phyloP scores from a whole-genome alignment of 225 moss, liverwort and hornwort genomes.

The Takakia lepidozioides region DNA sequence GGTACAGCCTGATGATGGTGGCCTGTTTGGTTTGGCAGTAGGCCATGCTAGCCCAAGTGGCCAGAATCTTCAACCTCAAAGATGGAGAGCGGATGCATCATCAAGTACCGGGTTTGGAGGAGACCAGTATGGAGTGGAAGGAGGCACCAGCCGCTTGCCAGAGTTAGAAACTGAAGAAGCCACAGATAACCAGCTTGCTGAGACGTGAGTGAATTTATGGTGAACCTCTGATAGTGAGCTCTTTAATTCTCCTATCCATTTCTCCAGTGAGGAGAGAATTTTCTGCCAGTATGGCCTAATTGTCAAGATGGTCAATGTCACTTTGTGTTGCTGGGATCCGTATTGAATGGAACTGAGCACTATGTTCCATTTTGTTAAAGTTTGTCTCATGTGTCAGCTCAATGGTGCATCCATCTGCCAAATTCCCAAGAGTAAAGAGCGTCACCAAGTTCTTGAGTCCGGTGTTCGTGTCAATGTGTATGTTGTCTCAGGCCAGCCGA shows the following conservation, averaged over 20 bases:
- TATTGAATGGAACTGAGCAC: too few species aligned
- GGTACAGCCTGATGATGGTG: neutral
- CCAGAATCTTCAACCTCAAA: constrained; percentile 6
- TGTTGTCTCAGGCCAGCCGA: constrained; percentile 21
- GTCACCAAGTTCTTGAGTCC: too few species aligned
- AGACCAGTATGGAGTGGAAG: constrained; percentile 23
- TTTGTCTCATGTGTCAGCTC: neutral
- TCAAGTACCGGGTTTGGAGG: constrained; percentile 13
- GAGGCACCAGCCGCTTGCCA: neutral
- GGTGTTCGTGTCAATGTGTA: neutral
- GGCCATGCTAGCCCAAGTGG: neutral
- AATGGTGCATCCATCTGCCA: too few species aligned
- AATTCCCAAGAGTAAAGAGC: too few species aligned
- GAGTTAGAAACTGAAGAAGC: constrained; percentile 7
- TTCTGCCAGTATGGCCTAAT: neutral
- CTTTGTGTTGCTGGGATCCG: too few species aligned
- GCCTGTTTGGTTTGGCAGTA: constrained; percentile 1
- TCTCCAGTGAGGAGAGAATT: neutral
- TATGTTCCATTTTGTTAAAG: neutral
- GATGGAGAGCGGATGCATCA: constrained; percentile 22
- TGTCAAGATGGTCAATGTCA: neutral
- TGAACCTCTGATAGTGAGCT: neutral
- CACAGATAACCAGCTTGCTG: constrained; percentile 9
- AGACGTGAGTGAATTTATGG: constrained; percentile 2
- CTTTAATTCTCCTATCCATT: neutral